phyloP scores from a whole-genome alignment of 1,139 yeast genomes.

The Yamadazyma taylorii region DNA sequence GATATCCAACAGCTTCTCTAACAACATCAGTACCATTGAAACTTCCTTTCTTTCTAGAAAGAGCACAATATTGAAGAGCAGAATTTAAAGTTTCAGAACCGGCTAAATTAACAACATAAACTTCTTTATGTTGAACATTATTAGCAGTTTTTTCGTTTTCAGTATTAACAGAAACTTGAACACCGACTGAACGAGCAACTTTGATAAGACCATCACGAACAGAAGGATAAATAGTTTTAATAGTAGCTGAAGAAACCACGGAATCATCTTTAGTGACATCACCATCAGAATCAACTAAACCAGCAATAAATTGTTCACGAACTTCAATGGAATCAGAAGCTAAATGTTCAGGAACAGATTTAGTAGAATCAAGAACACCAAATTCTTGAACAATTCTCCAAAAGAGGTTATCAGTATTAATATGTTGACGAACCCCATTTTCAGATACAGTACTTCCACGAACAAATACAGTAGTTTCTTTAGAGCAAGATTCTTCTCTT shows the following conservation, averaged over 20 bases:
- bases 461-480: slow-evolving; percentile 4
- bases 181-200: slow-evolving; percentile 42
- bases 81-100: slow-evolving; percentile 18
- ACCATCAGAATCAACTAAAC: slow-evolving; percentile 40
- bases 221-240: slow-evolving; percentile 27
- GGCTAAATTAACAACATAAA: slow-evolving; percentile 15
- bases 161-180: slow-evolving; percentile 21
- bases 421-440: too few species aligned
- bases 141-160: slow-evolving; percentile 8
- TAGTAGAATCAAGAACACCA: slow-evolving; percentile 2
- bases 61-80: slow-evolving; percentile 23
- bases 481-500: neutral
- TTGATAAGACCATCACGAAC: slow-evolving; percentile 31
- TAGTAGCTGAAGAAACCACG: slow-evolving; percentile 17
- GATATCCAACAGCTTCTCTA: slow-evolving; percentile 23
- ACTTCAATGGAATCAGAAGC: slow-evolving; percentile 22
- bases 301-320: slow-evolving; percentile 41
- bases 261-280: slow-evolving; percentile 19
- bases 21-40: slow-evolving; percentile 9
- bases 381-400: slow-evolving; percentile 5
- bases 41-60: slow-evolving; percentile 13
- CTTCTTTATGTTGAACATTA: slow-evolving; percentile 3
- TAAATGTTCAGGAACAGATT: slow-evolving; percentile 17
- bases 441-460: slow-evolving; percentile 1
- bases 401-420: slow-evolving; percentile 2